A percentile compares a stretch with the other conserved stretches of the same genome.
These are phyloP conservation scores for Atkinsonella texensis DNA, from an alignment of 2,329 filamentous ascomycete species.

Conservation along the genomic window DNA sequence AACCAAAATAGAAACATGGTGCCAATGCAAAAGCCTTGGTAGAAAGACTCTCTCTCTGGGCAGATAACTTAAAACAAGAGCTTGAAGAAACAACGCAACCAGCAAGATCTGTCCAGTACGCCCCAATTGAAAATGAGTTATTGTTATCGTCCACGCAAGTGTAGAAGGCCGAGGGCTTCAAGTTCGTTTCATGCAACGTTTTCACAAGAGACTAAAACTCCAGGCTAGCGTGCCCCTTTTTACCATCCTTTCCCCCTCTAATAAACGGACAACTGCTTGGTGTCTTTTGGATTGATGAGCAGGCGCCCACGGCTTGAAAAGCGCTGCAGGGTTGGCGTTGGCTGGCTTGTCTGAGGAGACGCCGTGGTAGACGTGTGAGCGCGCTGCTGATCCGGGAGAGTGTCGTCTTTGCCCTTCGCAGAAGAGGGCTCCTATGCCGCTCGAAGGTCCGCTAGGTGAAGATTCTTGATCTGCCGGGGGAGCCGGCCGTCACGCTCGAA, in stretches of 20 bases:
- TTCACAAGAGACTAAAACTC: too few species aligned
- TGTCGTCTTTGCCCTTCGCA: constrained; percentile 11
- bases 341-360: constrained; percentile 3
- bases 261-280: not conserved
- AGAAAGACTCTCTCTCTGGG: too few species aligned
- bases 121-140: too few species aligned
- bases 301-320: not conserved
- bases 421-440: constrained; percentile 15
- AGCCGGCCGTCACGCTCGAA: constrained; percentile 80
- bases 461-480: constrained; percentile 39
- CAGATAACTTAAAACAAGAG: too few species aligned
- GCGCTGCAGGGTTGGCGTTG: not conserved
- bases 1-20: too few species aligned
- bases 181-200: too few species aligned
- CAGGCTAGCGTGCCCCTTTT: not conserved
- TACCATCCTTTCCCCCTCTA: not conserved
- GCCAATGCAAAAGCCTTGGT: too few species aligned
- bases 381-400: constrained; percentile 4
- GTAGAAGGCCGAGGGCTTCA: too few species aligned
- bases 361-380: not conserved
- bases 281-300: not conserved
- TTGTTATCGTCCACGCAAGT: too few species aligned
- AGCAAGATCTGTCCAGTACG: too few species aligned
- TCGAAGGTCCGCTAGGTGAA: constrained; percentile 19
- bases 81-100: too few species aligned